Base-by-base conservation (phyloP, 148 eudicot species). In the Arbutus unedo region DNA sequence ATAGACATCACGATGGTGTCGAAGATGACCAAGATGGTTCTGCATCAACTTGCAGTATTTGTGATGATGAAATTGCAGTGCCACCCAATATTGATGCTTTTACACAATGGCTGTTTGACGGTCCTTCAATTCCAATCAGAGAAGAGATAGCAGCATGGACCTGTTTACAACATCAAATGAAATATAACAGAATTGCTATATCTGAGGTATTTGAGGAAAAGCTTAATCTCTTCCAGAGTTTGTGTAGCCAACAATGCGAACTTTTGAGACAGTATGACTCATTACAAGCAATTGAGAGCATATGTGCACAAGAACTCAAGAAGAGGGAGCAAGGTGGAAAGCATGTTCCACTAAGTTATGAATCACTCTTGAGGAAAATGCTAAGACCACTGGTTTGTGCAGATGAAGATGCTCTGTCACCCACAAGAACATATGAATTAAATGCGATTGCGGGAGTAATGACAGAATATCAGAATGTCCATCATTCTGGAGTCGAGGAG, bases 281-380 rank as follows among this genome's bases (percentile, higher is more conserved):
- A 16, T 31, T 81, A 14, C 38, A 10, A 13, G 64, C 43, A 4
- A 41, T 68, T 67, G 50, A 38, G 74, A 31, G 8, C 21, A 23
- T 80, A 47, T 50, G 7, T 80, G 6, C 41, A 49, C 15, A 80
- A 25, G 82, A 80, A 80, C 14, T 48, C 2, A 21, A 14, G 75
- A 68, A 80, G 25, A 80, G 45, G 59, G 25, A 48, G 47, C 48
- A 66, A 48, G 82, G 44, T 25, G 71, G 21, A 15, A 15, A 25
- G 16, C 51, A 49, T 68, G 59, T 31, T 25, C 49, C 15, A 0
- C 76, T 48, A 51, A 48, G 59, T 80, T 68, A 23, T 80, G 75
- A 15, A 49, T 66, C 76, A 21, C 47, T 66, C 60, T 15, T 66
- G 45, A 60, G 51, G 43, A 79, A 62, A 62, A 21, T 7, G 59